Evolutionary conservation across 2,329 filamentous ascomycete genomes (phyloP), one percentile per base, ranked within the genome.

Genomic region (Phialophora expanda): DNA sequence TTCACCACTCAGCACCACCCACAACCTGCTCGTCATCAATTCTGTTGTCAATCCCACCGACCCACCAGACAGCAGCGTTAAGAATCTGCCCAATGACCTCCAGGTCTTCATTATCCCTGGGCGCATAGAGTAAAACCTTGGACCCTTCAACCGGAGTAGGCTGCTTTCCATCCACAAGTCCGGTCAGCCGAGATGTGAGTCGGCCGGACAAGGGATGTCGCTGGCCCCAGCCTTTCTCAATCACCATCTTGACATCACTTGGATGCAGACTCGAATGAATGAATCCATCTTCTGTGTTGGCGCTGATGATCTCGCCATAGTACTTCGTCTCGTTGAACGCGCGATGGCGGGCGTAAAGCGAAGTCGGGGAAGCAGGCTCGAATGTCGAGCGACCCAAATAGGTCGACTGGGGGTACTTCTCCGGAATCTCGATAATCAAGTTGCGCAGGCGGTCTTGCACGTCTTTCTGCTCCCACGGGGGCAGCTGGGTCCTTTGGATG

Each of bases 171-270:
- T 44, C 48, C 14, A 28, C 17, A 7, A 66, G 26, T 28, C 61
- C 51, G 12, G 57, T 48, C 22, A 67, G 17, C 48, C 67, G 66
- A 41, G 65, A 62, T 17, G 56, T 61, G 6, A 65, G 51, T 4
- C 67, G 65, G 22, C 58, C 66, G 4, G 67, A 67, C 12, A 80
- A 71, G 4, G 85, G 85, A 78, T 88, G 86, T 22, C 85, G 73
- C 79, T 96, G 88, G 0, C 90, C 93, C 92, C 92, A 96, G 1
- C 91, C 90, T 68, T 87, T 87, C 70, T 88, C 84, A 26, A 96
- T 79, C 20, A 95, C 84, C 59, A 89, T 81, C 72, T 83, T 86
- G 59, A 90, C 90, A 74, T 96, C 92, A 50, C 89, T 85, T 0
- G 91, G 91, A 74, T 95, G 91, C 60, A 96, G 82, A 6, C 59